Evolutionary conservation across 1,284 basidiomycete species (phyloP).

Genomic region (Ganoderma lingzhi): DNA sequence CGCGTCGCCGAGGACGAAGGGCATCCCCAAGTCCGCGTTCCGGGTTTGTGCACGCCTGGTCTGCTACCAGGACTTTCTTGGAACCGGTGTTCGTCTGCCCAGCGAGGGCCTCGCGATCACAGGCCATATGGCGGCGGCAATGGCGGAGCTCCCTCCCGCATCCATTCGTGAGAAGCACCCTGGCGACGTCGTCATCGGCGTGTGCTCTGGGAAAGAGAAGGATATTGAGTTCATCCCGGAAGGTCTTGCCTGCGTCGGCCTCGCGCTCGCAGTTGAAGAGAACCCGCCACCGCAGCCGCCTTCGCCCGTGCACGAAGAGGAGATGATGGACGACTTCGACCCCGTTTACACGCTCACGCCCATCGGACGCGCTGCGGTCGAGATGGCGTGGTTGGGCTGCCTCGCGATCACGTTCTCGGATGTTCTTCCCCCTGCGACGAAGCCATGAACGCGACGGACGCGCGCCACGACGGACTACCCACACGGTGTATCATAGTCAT

Average conservation of each 20-base stretch:
- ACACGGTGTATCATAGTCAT: constrained; percentile 31
- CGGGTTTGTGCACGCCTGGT: constrained; percentile 73
- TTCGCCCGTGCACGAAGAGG: constrained; percentile 45
- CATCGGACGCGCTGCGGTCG: constrained; percentile 77
- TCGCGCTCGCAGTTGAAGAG: constrained; percentile 50
- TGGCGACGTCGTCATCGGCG: constrained; percentile 59
- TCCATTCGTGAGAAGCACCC: constrained; percentile 43
- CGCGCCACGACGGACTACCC: constrained; percentile 17
- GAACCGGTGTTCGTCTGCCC: constrained; percentile 76
- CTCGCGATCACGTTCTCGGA: constrained; percentile 74
- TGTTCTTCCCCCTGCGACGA: constrained; percentile 26
- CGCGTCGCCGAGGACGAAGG: constrained; percentile 41
- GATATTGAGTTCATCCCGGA: constrained; percentile 78
- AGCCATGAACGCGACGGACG: constrained; percentile 19
- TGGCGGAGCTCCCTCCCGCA: constrained; percentile 49
- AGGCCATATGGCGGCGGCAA: constrained; percentile 67
- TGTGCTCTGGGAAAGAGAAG: constrained; percentile 65
- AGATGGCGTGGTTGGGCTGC: constrained; percentile 85
- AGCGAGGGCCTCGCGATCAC: constrained; percentile 71
- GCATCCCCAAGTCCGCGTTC: constrained; percentile 65
- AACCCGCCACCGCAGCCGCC: constrained; percentile 37
- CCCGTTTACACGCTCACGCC: constrained; percentile 63
- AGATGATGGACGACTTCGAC: constrained; percentile 47
- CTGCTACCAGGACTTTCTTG: constrained; percentile 69
- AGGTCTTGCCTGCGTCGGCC: constrained; percentile 70